A percentile compares a stretch with the other conserved stretches of the same genome.
These are phyloP conservation scores for Noccaea bulbosa DNA, from an alignment of 345 rosid genomes.

Conservation along the genomic window DNA sequence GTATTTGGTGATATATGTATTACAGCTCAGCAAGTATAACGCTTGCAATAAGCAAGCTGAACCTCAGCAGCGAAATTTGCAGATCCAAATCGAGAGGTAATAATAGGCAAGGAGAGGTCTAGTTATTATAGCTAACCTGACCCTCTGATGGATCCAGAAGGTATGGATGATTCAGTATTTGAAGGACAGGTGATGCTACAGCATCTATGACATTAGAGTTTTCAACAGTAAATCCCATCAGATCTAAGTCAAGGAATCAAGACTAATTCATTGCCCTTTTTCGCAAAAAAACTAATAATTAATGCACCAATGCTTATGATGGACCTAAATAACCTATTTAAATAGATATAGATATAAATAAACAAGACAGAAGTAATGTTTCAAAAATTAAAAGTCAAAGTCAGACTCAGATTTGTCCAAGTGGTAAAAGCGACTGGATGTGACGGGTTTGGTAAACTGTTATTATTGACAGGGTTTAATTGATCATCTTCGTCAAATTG, in stretches of 20 bases:
- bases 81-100: conserved; percentile 41
- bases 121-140: conserved; percentile 30
- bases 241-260: conserved; percentile 34
- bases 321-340: conserved; percentile 39
- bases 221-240: conserved; percentile 40
- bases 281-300: conserved; percentile 20
- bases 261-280: conserved; percentile 32
- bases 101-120: conserved; percentile 34
- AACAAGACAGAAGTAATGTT: conserved; percentile 44
- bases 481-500: conserved; percentile 10
- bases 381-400: conserved; percentile 41
- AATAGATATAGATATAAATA: conserved; percentile 27
- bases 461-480: conserved; percentile 26
- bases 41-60: conserved; percentile 44
- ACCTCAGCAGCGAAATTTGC: conserved; percentile 30
- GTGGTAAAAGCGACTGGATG: conserved; percentile 37
- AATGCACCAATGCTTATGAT: conserved; percentile 40
- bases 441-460: conserved; percentile 40
- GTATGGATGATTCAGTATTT: conserved; percentile 40
- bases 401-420: conserved; percentile 39
- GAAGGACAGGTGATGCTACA: conserved; percentile 47
- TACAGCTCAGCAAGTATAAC: conserved; percentile 42
- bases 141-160: conserved; percentile 40
- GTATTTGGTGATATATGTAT: conserved; percentile 24
- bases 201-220: conserved; percentile 35